phyloP scores from a whole-genome alignment of 2,329 filamentous ascomycete species.

The Parastagonospora nodorum region DNA sequence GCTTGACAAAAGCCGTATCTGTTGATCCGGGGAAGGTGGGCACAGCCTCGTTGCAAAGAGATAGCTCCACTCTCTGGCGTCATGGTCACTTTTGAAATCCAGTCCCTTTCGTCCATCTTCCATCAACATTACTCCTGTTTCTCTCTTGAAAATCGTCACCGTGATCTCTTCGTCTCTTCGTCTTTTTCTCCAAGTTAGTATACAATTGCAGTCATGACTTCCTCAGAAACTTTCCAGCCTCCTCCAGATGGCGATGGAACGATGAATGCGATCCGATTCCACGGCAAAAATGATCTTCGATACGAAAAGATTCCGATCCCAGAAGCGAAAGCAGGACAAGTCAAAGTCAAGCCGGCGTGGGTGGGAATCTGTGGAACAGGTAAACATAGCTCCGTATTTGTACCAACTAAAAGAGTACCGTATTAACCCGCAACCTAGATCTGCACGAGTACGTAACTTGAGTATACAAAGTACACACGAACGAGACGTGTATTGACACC shows the following conservation, averaged over 20 bases:
- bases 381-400: conserved; percentile 11
- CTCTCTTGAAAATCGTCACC: not conserved
- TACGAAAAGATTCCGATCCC: conserved; percentile 51
- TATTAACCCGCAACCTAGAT: conserved; percentile 26
- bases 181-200: not conserved
- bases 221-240: conserved; percentile 18
- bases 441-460: conserved; percentile 54
- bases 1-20: conserved; percentile 1
- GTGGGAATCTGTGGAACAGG: conserved; percentile 51
- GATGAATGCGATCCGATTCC: conserved; percentile 55
- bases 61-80: conserved; percentile 1
- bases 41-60: not conserved
- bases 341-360: conserved; percentile 51
- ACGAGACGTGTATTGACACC: not conserved
- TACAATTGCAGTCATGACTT: conserved; percentile 1
- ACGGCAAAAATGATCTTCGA: conserved; percentile 51
- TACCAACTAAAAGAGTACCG: not conserved
- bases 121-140: not conserved
- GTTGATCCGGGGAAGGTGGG: not conserved
- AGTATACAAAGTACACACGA: not conserved
- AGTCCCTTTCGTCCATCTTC: not conserved
- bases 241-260: conserved; percentile 23
- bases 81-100: not conserved
- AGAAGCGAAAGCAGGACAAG: conserved; percentile 46
- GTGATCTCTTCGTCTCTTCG: not conserved